These are phyloP conservation scores for Hypoxylon fragiforme DNA, from an alignment of 495 filamentous ascomycete species.

Conservation along the genomic window DNA sequence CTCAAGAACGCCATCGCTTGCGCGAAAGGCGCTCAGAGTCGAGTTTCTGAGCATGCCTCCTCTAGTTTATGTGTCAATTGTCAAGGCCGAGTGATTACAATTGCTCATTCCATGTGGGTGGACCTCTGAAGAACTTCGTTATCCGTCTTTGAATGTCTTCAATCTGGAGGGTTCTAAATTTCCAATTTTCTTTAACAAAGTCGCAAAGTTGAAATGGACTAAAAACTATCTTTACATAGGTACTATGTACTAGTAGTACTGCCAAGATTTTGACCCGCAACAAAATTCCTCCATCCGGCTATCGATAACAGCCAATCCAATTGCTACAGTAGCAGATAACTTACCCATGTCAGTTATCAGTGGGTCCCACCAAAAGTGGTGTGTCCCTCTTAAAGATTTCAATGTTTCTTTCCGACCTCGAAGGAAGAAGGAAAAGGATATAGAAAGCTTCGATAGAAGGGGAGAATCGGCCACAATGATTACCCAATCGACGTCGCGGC, in stretches of 20 bases:
- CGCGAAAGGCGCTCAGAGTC: conserved; percentile 28
- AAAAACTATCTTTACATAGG: no score
- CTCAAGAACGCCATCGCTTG: conserved; percentile 30
- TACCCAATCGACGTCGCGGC: conserved; percentile 60
- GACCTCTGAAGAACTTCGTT: no score
- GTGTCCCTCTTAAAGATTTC: no score
- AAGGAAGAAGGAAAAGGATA: no score
- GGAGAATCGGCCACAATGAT: no score
- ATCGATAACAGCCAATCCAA: conserved; percentile 21
- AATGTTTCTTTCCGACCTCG: no score
- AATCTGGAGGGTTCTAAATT: conserved; percentile 17
- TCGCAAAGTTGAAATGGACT: no score
- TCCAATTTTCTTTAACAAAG: no score
- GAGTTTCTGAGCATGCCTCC: conserved; percentile 31
- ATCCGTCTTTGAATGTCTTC: no score
- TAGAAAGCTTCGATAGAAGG: no score
- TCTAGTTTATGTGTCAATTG: neutral
- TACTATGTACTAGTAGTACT: no score
- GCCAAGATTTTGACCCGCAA: conserved; percentile 25
- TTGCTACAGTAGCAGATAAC: neutral
- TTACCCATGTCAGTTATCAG: neutral
- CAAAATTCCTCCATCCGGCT: conserved; percentile 26
- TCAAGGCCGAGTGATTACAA: neutral
- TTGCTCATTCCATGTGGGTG: neutral
- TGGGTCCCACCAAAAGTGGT: no score